A percentile compares a stretch with the other conserved stretches of the same genome.
phyloP scores from a whole-genome alignment of 768 basidiomycete species.

The Mycena metata region DNA sequence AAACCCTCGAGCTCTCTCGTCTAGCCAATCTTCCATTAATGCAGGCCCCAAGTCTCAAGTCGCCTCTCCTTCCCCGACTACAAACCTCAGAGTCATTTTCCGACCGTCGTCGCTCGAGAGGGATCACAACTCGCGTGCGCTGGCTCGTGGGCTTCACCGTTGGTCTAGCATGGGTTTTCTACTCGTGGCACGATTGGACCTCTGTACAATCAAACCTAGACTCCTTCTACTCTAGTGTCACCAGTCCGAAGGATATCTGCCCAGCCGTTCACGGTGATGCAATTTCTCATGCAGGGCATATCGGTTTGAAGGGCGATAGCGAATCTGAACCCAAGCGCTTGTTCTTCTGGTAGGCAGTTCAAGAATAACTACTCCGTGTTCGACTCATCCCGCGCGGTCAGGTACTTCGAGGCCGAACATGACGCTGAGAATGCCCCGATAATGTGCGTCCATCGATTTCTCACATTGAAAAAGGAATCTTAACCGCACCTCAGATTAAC shows the following conservation, averaged over 20 bases:
- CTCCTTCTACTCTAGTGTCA: slow-evolving; percentile 11
- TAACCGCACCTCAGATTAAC: slow-evolving; percentile 41
- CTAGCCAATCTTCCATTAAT: too few species aligned
- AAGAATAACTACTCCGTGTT: neutral
- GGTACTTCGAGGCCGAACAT: slow-evolving; percentile 51
- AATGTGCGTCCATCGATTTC: slow-evolving; percentile 41
- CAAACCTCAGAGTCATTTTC: too few species aligned
- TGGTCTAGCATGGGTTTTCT: too few species aligned
- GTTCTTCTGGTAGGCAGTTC: slow-evolving; percentile 38
- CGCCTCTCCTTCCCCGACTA: too few species aligned
- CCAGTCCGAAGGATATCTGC: neutral
- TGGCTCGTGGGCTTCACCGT: too few species aligned
- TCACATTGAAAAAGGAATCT: neutral
- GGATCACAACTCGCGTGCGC: too few species aligned
- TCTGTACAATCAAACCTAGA: neutral
- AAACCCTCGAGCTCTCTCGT: too few species aligned
- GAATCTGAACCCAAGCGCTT: slow-evolving; percentile 40
- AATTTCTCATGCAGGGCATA: slow-evolving; percentile 45
- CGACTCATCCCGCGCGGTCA: slow-evolving; percentile 33
- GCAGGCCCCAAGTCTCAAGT: too few species aligned
- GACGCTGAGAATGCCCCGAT: slow-evolving; percentile 45
- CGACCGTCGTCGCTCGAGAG: neutral
- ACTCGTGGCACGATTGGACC: neutral
- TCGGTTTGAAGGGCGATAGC: slow-evolving; percentile 48
- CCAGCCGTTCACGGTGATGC: neutral